Evolutionary conservation across 768 basidiomycete species (phyloP).

Genomic region (Tulasnella sp.): DNA sequence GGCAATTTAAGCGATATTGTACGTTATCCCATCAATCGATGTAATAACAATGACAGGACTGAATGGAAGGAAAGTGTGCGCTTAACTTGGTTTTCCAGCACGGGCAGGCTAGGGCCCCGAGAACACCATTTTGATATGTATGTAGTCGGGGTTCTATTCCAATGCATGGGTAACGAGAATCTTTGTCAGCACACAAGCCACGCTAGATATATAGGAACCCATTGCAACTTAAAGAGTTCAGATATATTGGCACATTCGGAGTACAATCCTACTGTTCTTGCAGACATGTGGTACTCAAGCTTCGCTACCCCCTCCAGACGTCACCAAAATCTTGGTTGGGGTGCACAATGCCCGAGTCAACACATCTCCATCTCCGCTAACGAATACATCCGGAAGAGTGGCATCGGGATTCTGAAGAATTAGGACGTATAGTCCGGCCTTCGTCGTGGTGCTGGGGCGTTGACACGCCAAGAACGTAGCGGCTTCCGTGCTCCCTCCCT

Average conservation of each 20-base stretch:
- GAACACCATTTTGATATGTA: neutral
- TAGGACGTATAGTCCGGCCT: neutral
- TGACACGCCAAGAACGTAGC: neutral
- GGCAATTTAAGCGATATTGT: neutral
- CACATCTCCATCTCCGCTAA: neutral
- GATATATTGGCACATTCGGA: no score
- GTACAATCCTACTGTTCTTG: no score
- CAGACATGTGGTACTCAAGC: neutral
- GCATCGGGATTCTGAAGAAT: neutral
- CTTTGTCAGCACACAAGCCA: neutral
- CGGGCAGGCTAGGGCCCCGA: neutral
- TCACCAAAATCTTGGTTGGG: neutral
- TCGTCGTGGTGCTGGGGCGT: neutral
- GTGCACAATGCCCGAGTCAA: neutral
- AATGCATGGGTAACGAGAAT: neutral
- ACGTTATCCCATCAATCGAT: no score
- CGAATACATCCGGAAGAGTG: neutral
- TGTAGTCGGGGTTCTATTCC: neutral
- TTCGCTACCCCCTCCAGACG: neutral
- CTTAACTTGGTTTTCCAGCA: neutral
- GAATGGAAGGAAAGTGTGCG: neutral
- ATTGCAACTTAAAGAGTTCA: no score
- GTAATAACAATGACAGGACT: neutral
- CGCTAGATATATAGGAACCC: neutral
- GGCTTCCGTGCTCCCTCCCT: neutral